Percentiles rank a stretch among this genome's conserved stretches.
Conservation (phyloP, 164 flowering plant species). For the Cinnamomum micranthum region DNA sequence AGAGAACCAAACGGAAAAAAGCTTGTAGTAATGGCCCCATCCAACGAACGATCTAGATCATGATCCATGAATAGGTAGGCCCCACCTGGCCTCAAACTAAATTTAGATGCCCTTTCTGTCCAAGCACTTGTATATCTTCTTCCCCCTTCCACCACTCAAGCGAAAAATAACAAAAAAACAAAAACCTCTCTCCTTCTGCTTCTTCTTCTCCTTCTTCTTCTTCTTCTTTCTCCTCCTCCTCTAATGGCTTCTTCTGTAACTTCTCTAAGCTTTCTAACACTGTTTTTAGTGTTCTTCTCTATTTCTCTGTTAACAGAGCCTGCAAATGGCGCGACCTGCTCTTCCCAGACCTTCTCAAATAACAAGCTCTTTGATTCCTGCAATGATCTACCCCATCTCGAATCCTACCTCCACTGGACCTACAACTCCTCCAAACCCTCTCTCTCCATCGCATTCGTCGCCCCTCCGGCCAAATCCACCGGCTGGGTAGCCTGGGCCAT, state of each 20-base stretch:
- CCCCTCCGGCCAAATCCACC: conserved; percentile 27
- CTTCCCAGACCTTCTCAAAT: conserved; percentile 29
- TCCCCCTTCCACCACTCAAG: not conserved
- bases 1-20: too few relatives aligned
- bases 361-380: conserved; percentile 31
- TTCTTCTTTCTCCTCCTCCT: not conserved
- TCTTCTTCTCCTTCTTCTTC: too few relatives aligned
- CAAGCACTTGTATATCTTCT: not conserved
- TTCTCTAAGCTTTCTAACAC: too few relatives aligned
- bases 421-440: conserved; percentile 29
- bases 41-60: too few relatives aligned
- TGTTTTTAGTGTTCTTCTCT: too few relatives aligned
- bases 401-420: conserved; percentile 49
- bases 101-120: not conserved
- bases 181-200: not conserved
- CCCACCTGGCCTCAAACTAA: not conserved
- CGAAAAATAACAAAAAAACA: too few relatives aligned
- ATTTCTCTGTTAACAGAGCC: not conserved
- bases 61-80: not conserved
- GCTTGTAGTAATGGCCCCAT: too few relatives aligned
- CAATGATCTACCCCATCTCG: conserved; percentile 40
- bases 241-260: not conserved
- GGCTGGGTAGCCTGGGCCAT: conserved; percentile 69
- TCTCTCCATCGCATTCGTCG: conserved; percentile 42
- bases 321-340: conserved; percentile 25